Evolutionary conservation across 805 yeast genomes (phyloP).

Genomic region (Candida incommunis): DNA sequence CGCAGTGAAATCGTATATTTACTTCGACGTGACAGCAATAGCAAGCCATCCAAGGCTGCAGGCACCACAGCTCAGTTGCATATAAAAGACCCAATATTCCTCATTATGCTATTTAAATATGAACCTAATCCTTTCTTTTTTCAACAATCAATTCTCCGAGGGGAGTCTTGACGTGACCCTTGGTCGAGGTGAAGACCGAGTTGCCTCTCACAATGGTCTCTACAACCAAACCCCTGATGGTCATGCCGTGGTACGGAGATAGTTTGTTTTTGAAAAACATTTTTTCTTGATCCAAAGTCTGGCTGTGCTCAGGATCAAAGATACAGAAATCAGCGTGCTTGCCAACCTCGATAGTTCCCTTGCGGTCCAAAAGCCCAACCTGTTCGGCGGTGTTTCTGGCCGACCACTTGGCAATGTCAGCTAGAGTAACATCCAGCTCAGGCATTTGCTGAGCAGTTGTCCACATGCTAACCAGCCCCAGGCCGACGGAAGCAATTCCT

Average conservation of each 20-base stretch:
- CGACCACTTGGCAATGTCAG: conserved; percentile 69
- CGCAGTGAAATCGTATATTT: too few relatives aligned
- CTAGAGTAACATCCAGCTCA: conserved; percentile 33
- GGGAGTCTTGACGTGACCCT: background rate
- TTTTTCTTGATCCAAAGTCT: conserved; percentile 23
- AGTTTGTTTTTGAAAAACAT: conserved; percentile 68
- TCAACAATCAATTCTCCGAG: background rate
- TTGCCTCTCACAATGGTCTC: conserved; percentile 73
- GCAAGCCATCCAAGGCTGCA: too few relatives aligned
- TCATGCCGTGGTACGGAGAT: conserved; percentile 70
- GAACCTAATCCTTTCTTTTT: conserved; percentile 13
- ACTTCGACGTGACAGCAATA: too few relatives aligned
- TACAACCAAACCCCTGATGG: conserved; percentile 56
- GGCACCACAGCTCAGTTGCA: too few relatives aligned
- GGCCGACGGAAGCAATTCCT: conserved; percentile 85
- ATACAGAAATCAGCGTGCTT: conserved; percentile 80
- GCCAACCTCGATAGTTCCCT: conserved; percentile 64
- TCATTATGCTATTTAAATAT: too few relatives aligned
- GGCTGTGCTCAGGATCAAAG: conserved; percentile 52
- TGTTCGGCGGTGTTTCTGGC: conserved; percentile 73
- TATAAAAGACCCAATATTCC: too few relatives aligned
- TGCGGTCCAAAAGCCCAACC: conserved; percentile 56
- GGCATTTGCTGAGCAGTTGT: conserved; percentile 35
- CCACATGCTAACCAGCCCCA: conserved; percentile 70
- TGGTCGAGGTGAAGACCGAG: conserved; percentile 29